Evolutionary conservation across 306 rosid genomes (phyloP), one percentile per base, ranked within the genome.

Genomic region (Dryas drummondii): DNA sequence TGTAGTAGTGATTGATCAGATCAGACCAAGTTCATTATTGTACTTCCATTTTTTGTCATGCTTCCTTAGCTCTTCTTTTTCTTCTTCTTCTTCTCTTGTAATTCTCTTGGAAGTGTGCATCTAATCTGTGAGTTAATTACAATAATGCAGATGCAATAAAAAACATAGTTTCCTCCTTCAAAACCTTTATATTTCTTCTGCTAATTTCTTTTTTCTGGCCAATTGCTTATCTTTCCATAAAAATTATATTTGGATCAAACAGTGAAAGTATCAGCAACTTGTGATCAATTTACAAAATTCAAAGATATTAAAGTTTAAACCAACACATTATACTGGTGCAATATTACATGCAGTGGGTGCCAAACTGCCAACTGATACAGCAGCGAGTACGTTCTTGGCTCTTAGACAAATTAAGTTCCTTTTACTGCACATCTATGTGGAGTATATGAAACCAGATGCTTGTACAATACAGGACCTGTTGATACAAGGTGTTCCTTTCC

Each of bases 41-140:
- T 59, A 72, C 57, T 47, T 53, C 37, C 62, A 66, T 64, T 27
- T 66, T 66, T 75, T 66, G 47, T 46, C 54, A 53, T 42, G 32
- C 71, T 64, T 40, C 63, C 61, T 44, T 17, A 42, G 19, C 5
- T 41, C 16, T 8, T 6, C 74, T 7, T 51, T 9, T 6, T 19
- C 40, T 10, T 14, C 48, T 41, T 47, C 76, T 59, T 19, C 19
- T 3, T 47, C 68, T 49, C 71, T 58, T 73, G 75, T 73, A 49
- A 67, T 73, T 73, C 41, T 59, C 16, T 58, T 59, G 77, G 59
- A 72, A 44, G 27, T 73, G 71, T 79, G 83, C 64, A 41, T 67
- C 58, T 50, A 41, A 67, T 79, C 56, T 59, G 60, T 51, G 22
- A 17, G 66, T 67, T 48, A 56, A 9, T 56, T 66, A n/a, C 58